phyloP scores from a whole-genome alignment of 164 flowering plant species.

The Pachysandra terminalis region DNA sequence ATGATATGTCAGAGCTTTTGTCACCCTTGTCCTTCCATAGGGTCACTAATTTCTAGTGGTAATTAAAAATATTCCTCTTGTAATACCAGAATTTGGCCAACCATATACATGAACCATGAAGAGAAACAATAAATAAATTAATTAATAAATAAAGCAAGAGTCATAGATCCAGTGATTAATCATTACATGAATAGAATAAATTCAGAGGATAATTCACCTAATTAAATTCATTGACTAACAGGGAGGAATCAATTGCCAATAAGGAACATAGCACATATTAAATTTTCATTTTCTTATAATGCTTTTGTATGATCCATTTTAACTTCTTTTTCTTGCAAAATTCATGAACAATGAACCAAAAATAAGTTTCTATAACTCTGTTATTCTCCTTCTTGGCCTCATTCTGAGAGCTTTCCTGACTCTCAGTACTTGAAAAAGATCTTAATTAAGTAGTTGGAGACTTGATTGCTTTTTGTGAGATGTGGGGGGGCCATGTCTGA shows the following conservation, averaged over 20 bases:
- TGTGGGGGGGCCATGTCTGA: background rate
- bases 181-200: too few species aligned
- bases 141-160: too few species aligned
- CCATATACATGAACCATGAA: background rate
- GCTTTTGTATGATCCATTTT: too few species aligned
- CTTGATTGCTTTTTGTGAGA: background rate
- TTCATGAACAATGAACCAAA: background rate
- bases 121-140: too few species aligned
- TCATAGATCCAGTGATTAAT: background rate
- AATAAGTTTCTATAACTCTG: background rate
- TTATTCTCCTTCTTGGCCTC: background rate
- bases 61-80: too few species aligned
- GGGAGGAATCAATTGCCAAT: background rate
- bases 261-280: too few species aligned
- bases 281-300: too few species aligned
- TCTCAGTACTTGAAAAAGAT: background rate
- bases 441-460: background rate
- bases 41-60: background rate
- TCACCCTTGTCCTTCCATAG: background rate
- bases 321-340: too few species aligned
- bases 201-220: too few species aligned
- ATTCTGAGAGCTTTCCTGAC: background rate
- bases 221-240: background rate
- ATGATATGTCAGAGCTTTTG: background rate
- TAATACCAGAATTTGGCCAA: background rate